These are phyloP conservation scores for Choanephora cucurbitarum DNA, from an alignment of 371 early-diverging fungal species.

Conservation along the genomic window DNA sequence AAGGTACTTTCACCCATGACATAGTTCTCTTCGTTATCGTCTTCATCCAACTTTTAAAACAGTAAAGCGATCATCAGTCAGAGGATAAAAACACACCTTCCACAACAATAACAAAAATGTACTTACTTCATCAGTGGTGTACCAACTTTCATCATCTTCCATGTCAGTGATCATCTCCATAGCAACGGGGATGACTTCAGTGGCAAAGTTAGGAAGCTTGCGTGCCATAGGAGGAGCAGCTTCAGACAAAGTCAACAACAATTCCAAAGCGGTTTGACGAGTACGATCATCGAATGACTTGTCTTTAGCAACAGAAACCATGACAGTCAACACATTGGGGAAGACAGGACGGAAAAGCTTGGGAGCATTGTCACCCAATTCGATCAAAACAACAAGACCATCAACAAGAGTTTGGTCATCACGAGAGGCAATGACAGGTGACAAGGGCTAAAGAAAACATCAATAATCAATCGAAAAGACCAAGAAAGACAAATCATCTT, in stretches of 20 bases:
- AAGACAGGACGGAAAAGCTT: slow-evolving; percentile 80
- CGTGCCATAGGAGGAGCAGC: slow-evolving; percentile 82
- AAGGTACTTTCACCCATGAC: slow-evolving; percentile 93
- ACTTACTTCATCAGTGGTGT: slow-evolving; percentile 78
- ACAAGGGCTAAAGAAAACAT: slow-evolving; percentile 49
- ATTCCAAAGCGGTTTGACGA: slow-evolving; percentile 87
- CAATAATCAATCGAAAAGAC: not conserved
- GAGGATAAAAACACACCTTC: too few species aligned
- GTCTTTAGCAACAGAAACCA: slow-evolving; percentile 77
- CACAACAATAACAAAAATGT: too few species aligned
- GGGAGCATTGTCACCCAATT: slow-evolving; percentile 82
- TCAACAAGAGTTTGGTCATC: slow-evolving; percentile 80
- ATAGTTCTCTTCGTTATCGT: slow-evolving; percentile 84
- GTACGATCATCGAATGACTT: slow-evolving; percentile 71
- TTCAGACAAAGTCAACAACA: slow-evolving; percentile 89
- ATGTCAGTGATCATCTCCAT: slow-evolving; percentile 93
- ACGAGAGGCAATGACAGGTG: slow-evolving; percentile 57
- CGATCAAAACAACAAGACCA: slow-evolving; percentile 79
- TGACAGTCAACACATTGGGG: slow-evolving; percentile 71
- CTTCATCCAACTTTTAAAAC: slow-evolving; percentile 75
- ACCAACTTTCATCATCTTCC: slow-evolving; percentile 91
- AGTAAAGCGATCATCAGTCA: too few species aligned
- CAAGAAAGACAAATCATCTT: slow-evolving; percentile 20
- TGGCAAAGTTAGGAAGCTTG: slow-evolving; percentile 78
- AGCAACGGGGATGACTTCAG: slow-evolving; percentile 77